Base-by-base conservation (phyloP, 2,329 filamentous ascomycete species). In the Coniosporium tulheliwenetii region DNA sequence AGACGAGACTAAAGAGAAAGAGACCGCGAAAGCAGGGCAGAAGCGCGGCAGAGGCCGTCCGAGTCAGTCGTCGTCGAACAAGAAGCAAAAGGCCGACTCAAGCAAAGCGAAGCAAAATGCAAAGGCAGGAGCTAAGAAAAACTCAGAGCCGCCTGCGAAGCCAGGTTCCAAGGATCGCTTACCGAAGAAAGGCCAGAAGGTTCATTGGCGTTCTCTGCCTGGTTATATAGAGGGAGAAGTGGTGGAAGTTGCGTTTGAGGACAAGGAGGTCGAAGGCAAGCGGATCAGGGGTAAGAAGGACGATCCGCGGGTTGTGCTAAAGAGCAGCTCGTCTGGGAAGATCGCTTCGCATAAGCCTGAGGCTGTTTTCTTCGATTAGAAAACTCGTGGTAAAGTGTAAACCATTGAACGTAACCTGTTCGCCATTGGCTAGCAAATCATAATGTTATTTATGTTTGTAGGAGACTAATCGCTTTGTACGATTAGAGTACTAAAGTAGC, bases 261-360 rank as follows among this genome's bases (percentile, higher is more conserved):
- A 56, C 35, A 65, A 62, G 54, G 53, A 52, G 30, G 55, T 65
- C 8, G 58, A 63, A 34, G 61, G 63, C 2, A 60, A 66, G 48
- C 49, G 50, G 29, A 57, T 62, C 34, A 62, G 66, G 48, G 63
- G 53, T 1, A 60, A 54, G 35, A 57, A 62, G 41, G 55, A 62
- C 35, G 63, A 66, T 47, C 62, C 64, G 4, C 56, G 56, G 45
- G 50, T 66, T 36, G 61, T 66, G 13, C 44, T 66, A 43, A 62
- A 56, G 48, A 60, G 53, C 38, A 55, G 50, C 8, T 52, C 50
- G 38, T 58, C 55, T 32, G 61, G 60, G 9, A 64, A 64, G 51
- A 54, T 61, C 26, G 59, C 54, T 30, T 60, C 65, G 39, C 62
- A 66, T 40, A 65, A 65, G 51, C 58, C 62, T 3, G 60, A 65